A percentile compares a stretch with the other conserved stretches of the same genome.
phyloP scores from a whole-genome alignment of 73 alveolate species.

The Stentor roeselii region DNA sequence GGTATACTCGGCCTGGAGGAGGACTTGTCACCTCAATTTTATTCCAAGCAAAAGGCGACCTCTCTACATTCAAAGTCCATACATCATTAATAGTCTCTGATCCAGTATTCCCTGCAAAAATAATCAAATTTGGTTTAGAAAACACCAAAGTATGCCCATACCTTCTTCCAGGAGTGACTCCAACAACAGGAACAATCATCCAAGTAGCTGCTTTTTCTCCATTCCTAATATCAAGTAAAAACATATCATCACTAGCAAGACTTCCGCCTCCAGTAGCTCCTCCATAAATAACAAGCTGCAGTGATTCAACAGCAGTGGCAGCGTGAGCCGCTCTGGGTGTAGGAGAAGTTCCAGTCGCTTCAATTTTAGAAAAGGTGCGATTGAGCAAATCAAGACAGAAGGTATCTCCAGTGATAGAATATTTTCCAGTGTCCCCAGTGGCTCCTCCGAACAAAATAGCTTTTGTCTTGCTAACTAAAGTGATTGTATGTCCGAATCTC shows the following conservation, averaged over 20 bases:
- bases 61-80: constrained; percentile 84
- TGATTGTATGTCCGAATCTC: constrained; percentile 97
- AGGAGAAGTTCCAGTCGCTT: constrained; percentile 83
- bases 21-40: constrained; percentile 78
- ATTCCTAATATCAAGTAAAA: constrained; percentile 44
- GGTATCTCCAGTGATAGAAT: constrained; percentile 97
- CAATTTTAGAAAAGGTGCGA: constrained; percentile 71
- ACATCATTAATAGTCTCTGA: constrained; percentile 90
- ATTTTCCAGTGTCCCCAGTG: constrained; percentile 93
- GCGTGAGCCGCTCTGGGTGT: constrained; percentile 97
- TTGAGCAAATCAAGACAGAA: constrained; percentile 69
- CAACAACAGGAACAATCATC: constrained; percentile 97
- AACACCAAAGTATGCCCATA: constrained; percentile 95
- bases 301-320: constrained; percentile 59
- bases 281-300: constrained; percentile 90
- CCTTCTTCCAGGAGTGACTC: constrained; percentile 99
- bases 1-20: constrained; percentile 94
- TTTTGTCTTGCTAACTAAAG: constrained; percentile 75
- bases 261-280: constrained; percentile 98
- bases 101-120: constrained; percentile 97
- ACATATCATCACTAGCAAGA: constrained; percentile 32
- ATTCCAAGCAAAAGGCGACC: constrained; percentile 85
- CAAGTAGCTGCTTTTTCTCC: constrained; percentile 61
- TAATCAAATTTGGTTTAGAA: constrained; percentile 86
- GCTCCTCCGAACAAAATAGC: constrained; percentile 88